Percentiles rank a stretch among this genome's conserved stretches.
Evolutionary conservation across 768 basidiomycete species (phyloP).

Genomic region (Boletus pseudopeckii): DNA sequence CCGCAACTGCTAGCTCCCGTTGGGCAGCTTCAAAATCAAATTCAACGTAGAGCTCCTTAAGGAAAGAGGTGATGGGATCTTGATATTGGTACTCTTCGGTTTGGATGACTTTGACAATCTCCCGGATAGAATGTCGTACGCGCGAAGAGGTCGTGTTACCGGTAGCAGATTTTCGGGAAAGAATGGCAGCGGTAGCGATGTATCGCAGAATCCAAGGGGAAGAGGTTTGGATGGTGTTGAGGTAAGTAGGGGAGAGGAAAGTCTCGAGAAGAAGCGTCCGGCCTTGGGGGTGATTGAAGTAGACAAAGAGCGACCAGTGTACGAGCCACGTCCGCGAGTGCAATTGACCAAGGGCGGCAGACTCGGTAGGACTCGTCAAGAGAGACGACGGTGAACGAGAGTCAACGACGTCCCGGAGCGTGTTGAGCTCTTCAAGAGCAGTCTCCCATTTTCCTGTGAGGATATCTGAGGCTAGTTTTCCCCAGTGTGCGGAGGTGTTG

Average conservation of each 20-base stretch:
- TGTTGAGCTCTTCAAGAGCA: constrained; percentile 93
- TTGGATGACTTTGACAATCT: constrained; percentile 90
- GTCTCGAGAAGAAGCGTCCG: constrained; percentile 91
- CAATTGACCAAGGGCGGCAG: constrained; percentile 80
- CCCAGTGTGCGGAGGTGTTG: constrained; percentile 97
- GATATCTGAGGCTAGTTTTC: constrained; percentile 95
- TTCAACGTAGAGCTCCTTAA: constrained; percentile 90
- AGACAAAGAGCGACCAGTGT: constrained; percentile 98
- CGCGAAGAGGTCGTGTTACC: constrained; percentile 56
- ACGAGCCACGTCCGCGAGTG: constrained; percentile 95
- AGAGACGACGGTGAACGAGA: constrained; percentile 58
- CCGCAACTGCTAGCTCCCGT: constrained; percentile 70
- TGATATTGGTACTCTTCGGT: constrained; percentile 95
- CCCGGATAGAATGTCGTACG: constrained; percentile 83
- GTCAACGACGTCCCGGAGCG: constrained; percentile 90
- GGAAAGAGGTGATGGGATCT: constrained; percentile 90
- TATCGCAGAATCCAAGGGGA: constrained; percentile 95
- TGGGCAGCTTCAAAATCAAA: constrained; percentile 98
- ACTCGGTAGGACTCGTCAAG: constrained; percentile 44
- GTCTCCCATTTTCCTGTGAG: constrained; percentile 92
- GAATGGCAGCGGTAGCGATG: constrained; percentile 87
- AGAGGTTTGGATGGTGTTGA: constrained; percentile 97
- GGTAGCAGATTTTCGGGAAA: constrained; percentile 75
- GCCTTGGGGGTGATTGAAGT: constrained; percentile 94
- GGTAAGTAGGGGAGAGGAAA: constrained; percentile 93